Conservation (phyloP, 164 flowering plant species). For the Macadamia tetraphylla region DNA sequence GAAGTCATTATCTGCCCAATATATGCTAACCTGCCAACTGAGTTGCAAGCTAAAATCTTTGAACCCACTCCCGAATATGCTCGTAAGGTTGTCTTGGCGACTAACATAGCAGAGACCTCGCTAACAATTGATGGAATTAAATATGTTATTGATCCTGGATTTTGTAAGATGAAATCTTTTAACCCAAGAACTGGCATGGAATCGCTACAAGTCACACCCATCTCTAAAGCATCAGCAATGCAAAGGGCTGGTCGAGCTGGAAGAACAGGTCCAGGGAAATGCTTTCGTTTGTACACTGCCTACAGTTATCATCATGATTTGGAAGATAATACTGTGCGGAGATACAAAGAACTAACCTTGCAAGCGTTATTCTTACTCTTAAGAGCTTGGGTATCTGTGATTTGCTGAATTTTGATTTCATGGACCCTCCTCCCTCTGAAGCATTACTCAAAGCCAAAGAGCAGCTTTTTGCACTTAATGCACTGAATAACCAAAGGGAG, state of each 20-base stretch:
- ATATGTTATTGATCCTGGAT: constrained; percentile 95
- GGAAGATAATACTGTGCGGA: constrained; percentile 88
- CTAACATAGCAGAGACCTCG: constrained; percentile 93
- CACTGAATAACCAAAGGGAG: constrained; percentile 81
- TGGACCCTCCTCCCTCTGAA: constrained; percentile 98
- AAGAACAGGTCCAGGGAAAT: constrained; percentile 92
- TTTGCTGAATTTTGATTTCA: constrained; percentile 82
- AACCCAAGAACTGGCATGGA: constrained; percentile 98
- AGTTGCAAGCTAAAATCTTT: constrained; percentile 89
- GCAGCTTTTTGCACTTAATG: constrained; percentile 73
- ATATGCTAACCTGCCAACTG: constrained; percentile 96
- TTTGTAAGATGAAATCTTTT: constrained; percentile 80
- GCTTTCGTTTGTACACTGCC: constrained; percentile 81
- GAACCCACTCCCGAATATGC: constrained; percentile 97
- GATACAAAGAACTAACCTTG: constrained; percentile 89
- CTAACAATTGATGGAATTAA: constrained; percentile 91
- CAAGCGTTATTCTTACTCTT: constrained; percentile 81
- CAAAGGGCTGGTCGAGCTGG: constrained; percentile 96
- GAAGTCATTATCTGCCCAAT: constrained; percentile 95
- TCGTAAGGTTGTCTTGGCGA: constrained; percentile 86
- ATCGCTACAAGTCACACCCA: constrained; percentile 70
- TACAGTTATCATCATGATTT: constrained; percentile 66
- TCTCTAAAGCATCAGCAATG: constrained; percentile 91
- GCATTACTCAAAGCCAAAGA: constrained; percentile 83
- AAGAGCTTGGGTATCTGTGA: constrained; percentile 94